A percentile compares a stretch with the other conserved stretches of the same genome.
These are phyloP conservation scores for Solanum bulbocastanum DNA, from an alignment of 257 asterid species.

Conservation along the genomic window DNA sequence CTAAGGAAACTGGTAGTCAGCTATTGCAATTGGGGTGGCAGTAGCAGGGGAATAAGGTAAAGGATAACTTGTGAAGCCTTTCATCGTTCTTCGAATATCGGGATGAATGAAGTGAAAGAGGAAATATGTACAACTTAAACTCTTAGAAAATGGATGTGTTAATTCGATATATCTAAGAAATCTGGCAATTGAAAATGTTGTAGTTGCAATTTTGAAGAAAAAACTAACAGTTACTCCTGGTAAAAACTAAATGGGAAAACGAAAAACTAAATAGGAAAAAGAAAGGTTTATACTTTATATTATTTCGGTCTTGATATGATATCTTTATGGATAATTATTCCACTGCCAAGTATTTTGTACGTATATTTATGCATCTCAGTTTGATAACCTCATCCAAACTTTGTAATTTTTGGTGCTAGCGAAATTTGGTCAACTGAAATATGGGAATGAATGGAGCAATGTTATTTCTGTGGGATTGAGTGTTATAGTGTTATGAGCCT, in stretches of 20 bases:
- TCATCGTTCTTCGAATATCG: not conserved
- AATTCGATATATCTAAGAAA: not conserved
- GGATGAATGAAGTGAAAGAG: not conserved
- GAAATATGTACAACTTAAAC: not conserved
- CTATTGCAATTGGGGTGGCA: constrained; percentile 79
- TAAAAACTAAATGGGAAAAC: not conserved
- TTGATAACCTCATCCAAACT: not conserved
- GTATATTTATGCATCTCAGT: not conserved
- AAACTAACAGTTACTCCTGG: no score
- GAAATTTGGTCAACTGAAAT: not conserved
- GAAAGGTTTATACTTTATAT: not conserved
- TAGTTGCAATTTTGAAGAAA: not conserved
- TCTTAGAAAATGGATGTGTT: not conserved
- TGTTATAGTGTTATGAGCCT: not conserved
- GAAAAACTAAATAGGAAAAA: not conserved
- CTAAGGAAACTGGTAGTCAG: constrained; percentile 65
- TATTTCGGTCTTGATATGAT: not conserved
- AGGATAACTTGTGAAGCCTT: not conserved
- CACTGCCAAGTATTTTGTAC: not conserved
- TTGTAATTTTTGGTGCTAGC: not conserved
- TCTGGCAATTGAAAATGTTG: not conserved
- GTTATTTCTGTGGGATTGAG: not conserved
- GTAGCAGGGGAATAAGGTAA: constrained; percentile 92
- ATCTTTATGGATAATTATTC: not conserved
- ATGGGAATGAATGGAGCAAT: not conserved